Evolutionary conservation across 108 stramenopile genomes (phyloP).

Genomic region (Cylindrotheca fusiformis): DNA sequence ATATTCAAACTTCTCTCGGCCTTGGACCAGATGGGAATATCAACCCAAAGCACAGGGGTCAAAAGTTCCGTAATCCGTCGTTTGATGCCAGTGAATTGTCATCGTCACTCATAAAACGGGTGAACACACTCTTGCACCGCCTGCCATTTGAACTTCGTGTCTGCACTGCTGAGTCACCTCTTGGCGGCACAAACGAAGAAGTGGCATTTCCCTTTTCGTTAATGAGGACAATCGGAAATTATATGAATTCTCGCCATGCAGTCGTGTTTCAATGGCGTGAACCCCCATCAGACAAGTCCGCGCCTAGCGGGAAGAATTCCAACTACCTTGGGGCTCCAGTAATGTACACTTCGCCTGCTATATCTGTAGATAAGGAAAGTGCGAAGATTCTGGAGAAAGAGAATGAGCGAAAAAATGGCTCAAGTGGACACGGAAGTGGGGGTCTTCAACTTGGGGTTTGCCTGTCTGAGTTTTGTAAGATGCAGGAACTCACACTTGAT

Average conservation of each 20-base stretch:
- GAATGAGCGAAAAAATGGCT: conserved; percentile 18
- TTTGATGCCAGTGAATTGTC: conserved; percentile 59
- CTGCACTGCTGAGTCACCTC: conserved; percentile 57
- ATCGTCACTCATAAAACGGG: conserved; percentile 42
- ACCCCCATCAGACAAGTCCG: conserved; percentile 37
- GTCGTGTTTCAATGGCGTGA: conserved; percentile 78
- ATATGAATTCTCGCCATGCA: conserved; percentile 65
- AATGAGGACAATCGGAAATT: conserved; percentile 77
- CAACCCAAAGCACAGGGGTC: conserved; percentile 4
- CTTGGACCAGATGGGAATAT: conserved; percentile 7
- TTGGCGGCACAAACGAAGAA: conserved; percentile 47
- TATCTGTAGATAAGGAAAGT: conserved; percentile 47
- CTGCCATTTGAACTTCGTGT: conserved; percentile 86
- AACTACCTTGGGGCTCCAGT: conserved; percentile 36
- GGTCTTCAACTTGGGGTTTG: conserved; percentile 81
- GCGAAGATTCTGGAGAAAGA: conserved; percentile 39
- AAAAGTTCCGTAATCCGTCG: conserved; percentile 37
- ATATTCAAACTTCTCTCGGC: conserved; percentile 52
- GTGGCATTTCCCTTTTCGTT: conserved; percentile 71
- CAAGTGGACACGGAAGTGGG: conserved; percentile 34
- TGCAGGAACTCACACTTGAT: conserved; percentile 62
- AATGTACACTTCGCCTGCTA: conserved; percentile 50
- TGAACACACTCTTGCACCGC: conserved; percentile 50
- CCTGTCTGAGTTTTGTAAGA: conserved; percentile 86
- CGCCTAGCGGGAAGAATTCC: conserved; percentile 6